Base-by-base conservation (phyloP, 139 green algal genomes). In the Coelastrella sp. region DNA sequence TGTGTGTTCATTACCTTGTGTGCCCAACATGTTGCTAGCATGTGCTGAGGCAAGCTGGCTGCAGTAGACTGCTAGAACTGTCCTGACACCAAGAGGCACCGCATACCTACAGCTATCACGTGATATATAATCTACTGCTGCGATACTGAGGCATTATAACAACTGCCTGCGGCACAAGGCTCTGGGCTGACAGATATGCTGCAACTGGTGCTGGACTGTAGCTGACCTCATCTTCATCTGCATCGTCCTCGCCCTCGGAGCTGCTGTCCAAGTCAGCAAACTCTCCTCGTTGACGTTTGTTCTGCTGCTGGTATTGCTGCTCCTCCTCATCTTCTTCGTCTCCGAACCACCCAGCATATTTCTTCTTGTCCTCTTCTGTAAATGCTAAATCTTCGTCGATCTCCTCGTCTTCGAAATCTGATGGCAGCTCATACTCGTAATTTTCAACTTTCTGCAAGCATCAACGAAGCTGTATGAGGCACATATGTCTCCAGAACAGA, bases 341-440 rank as follows among this genome's bases (percentile, higher is more conserved):
- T 38, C 88, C 88, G 84, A 97, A 96, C 89, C 90, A 91, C 43
- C 89, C 90, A 7, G 88, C 94, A 81, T 95, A 98, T 86, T 91
- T 87, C 40, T 89, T 88, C 79, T 97, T 91, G 85, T 99, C 96
- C 72, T 98, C 94, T 68, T 86, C 92, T 1, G 89, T 98, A 84
- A 99, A 99, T 3, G 96, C 96, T 17, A 89, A 63, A 43, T 99
- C 96, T 75, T 99, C 96, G 57, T 98, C 95, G 40, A 99, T 98
- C 72, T 99, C 96, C 85, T 99, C 96, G 37, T 99, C 96, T 79
- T 98, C 93, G 89, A 98, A 98, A 76, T 98, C 94, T 0, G 84
- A 91, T 0, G 94, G 95, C 63, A 98, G 81, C 85, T 98, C 93
- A 79, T 98, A 98, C 79, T 98, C 94, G 74, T 97, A 98, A 53